Evolutionary conservation across 768 basidiomycete genomes (phyloP).

Genomic region (Cystobasidium tubakii): DNA sequence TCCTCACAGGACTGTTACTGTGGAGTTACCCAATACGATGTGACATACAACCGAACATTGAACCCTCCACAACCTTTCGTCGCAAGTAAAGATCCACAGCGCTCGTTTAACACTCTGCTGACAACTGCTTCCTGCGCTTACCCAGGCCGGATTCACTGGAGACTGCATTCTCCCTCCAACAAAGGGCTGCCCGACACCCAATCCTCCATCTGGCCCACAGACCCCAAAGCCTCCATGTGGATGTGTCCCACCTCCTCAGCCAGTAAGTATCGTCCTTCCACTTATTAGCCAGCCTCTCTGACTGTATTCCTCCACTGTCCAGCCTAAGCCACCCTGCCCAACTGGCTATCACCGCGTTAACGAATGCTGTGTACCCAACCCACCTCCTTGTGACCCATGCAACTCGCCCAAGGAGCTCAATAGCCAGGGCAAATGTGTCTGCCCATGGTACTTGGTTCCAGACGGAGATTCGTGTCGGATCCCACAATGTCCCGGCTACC

Average conservation of each 20-base stretch:
- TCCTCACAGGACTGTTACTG: slow-evolving; percentile 8
- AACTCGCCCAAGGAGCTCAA: slow-evolving; percentile 13
- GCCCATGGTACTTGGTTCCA: slow-evolving; percentile 1
- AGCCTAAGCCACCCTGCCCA: slow-evolving; percentile 16
- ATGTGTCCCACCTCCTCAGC: slow-evolving; percentile 11
- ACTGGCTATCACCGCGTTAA: slow-evolving; percentile 20
- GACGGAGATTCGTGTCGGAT: not conserved
- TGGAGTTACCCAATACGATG: slow-evolving; percentile 16
- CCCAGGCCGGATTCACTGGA: slow-evolving; percentile 10
- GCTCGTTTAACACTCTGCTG: too few species aligned
- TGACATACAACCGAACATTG: slow-evolving; percentile 1
- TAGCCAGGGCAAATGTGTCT: not conserved
- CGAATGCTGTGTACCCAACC: slow-evolving; percentile 14
- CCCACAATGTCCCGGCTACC: slow-evolving; percentile 2
- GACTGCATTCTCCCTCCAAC: slow-evolving; percentile 15
- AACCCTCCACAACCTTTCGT: slow-evolving; percentile 3
- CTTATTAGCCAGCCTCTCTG: not conserved
- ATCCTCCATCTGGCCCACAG: not conserved
- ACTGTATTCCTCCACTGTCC: too few species aligned
- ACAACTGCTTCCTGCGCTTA: too few species aligned
- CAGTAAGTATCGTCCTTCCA: not conserved
- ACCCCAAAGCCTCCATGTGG: slow-evolving; percentile 10
- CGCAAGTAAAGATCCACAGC: not conserved
- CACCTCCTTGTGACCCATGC: slow-evolving; percentile 11
- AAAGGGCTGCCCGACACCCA: not conserved